phyloP scores from a whole-genome alignment of 1,284 basidiomycete genomes.

The Fomitopsis palustris region DNA sequence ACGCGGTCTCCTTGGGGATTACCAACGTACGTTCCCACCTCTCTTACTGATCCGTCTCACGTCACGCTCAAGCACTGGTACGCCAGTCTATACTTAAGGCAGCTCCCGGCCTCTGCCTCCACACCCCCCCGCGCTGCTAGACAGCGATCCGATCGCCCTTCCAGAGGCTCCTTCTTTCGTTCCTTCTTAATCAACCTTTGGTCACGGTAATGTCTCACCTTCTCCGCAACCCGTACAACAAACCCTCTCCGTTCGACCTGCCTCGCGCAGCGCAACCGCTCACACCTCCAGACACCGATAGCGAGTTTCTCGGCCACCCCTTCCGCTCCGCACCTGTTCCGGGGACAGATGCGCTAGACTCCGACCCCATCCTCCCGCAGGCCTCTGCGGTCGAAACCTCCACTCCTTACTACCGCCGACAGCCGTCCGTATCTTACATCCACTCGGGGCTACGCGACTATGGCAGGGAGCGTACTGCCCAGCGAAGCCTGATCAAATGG shows the following conservation, averaged over 20 bases:
- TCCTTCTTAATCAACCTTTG: conserved; percentile 12
- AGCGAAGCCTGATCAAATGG: conserved; percentile 44
- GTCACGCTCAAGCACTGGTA: conserved; percentile 6
- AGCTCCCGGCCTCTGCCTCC: neutral
- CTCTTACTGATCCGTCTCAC: conserved; percentile 20
- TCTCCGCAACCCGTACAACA: conserved; percentile 43
- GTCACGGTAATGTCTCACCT: conserved; percentile 43
- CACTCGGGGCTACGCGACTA: conserved; percentile 47
- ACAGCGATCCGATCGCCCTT: conserved; percentile 6
- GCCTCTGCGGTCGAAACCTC: conserved; percentile 17
- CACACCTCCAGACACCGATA: conserved; percentile 55
- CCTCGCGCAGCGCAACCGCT: conserved; percentile 39
- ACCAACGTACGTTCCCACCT: conserved; percentile 19
- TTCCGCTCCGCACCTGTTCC: conserved; percentile 15
- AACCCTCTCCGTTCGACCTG: conserved; percentile 47
- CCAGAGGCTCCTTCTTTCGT: conserved; percentile 7
- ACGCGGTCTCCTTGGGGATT: conserved; percentile 35
- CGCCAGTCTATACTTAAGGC: conserved; percentile 1
- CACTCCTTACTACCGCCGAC: conserved; percentile 39
- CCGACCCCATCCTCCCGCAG: conserved; percentile 16
- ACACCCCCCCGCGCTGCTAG: conserved; percentile 10
- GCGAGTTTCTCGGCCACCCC: conserved; percentile 29
- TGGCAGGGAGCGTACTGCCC: conserved; percentile 39
- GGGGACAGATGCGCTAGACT: conserved; percentile 21
- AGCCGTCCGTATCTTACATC: conserved; percentile 56